phyloP scores from a whole-genome alignment of 2,329 filamentous ascomycete species.

The Cordyceps sp. region DNA sequence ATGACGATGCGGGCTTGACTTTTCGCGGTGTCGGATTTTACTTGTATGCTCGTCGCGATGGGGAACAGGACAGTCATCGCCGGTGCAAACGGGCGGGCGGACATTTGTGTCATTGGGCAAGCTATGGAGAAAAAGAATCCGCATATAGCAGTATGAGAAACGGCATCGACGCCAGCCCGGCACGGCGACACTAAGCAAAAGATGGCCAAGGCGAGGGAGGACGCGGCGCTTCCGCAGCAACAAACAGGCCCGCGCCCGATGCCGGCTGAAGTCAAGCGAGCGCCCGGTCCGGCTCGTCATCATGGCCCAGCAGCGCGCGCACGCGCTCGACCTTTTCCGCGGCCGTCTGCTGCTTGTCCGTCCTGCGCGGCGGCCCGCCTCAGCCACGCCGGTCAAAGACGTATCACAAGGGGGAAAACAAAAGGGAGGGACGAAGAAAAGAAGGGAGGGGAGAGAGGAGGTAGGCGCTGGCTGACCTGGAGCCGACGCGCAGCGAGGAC shows the following conservation, averaged over 20 bases:
- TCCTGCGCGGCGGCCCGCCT: conserved; percentile 36
- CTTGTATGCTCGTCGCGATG: not conserved
- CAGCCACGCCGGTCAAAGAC: no score
- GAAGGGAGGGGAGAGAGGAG: not conserved
- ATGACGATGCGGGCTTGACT: conserved; percentile 32
- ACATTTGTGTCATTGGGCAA: no score
- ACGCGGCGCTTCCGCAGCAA: no score
- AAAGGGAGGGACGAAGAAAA: not conserved
- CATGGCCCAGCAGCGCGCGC: conserved; percentile 23
- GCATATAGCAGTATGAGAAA: no score
- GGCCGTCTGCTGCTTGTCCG: conserved; percentile 70
- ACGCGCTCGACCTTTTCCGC: conserved; percentile 61
- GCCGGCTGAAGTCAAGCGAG: no score
- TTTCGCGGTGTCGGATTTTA: not conserved
- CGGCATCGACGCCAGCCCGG: no score
- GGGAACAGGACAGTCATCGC: no score
- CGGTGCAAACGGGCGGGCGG: no score
- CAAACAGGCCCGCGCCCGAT: no score
- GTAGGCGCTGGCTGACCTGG: conserved; percentile 35
- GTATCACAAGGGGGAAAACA: not conserved
- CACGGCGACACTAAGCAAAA: no score
- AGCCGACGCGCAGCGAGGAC: conserved; percentile 73
- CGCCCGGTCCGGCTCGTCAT: not conserved
- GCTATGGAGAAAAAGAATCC: no score
- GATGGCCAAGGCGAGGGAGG: no score